Evolutionary conservation across 768 basidiomycete species (phyloP), one percentile per base, ranked within the genome.

Genomic region (Boletus fagicola): DNA sequence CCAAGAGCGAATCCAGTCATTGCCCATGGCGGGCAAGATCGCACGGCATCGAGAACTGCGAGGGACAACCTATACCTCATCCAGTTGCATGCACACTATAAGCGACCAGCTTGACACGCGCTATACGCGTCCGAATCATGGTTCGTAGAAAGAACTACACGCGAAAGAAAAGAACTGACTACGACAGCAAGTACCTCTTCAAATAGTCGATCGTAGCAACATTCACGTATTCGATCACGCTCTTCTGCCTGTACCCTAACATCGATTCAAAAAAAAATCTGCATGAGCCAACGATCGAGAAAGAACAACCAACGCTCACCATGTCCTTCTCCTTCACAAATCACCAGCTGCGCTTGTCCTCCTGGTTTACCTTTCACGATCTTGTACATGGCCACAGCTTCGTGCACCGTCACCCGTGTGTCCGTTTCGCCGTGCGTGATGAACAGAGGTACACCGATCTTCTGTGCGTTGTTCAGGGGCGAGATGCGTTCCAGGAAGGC

Each of bases 361-460:
- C 62, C 71, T 3, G 43, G 56, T 8, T 30, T 57, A 28, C 63
- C 57, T 20, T 57, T 52, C 16, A 74, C 69, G 22, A 70, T 72
- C 47, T 72, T 65, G 62, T 65, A 78, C 76, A 78, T 72, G 31
- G 64, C 58, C 16, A 74, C 62, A 1, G 77, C 75, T 58, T 78
- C 76, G 4, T 74, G 71, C 13, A 78, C 69, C 3, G 75, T 68
- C 11, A 78, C 72, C 16, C 77, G 69, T 15, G 66, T 71, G 61
- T 78, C 77, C 9, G 66, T 73, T 45, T 78, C 77, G 11, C 77
- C 77, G 35, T 78, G 77, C 20, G 77, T 74, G 52, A 78, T 76
- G 35, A 71, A 68, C 51, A 78, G 54, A 2, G 77, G 77, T 5
- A 68, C 70, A 1, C 46, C 36, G 51, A 78, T 76, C 48, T 75